phyloP scores from a whole-genome alignment of 2,329 filamentous ascomycete genomes.

The Aspergillus sp. region DNA sequence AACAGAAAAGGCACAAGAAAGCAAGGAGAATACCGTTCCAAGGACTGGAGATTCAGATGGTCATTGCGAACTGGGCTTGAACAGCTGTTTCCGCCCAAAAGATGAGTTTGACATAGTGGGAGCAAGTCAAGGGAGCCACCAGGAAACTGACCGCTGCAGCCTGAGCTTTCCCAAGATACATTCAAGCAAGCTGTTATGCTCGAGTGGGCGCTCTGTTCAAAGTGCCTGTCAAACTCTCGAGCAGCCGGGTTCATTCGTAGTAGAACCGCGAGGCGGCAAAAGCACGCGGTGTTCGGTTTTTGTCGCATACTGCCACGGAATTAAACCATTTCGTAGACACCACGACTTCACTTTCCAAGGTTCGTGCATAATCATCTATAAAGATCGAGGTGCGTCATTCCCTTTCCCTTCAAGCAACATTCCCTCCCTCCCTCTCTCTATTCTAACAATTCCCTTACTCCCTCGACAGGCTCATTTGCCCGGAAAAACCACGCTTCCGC shows the following conservation, averaged over 20 bases:
- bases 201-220: neutral
- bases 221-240: neutral
- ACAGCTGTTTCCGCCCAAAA: no score
- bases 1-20: slow-evolving; percentile 2
- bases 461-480: neutral
- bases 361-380: neutral
- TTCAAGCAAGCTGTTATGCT: neutral
- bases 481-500: slow-evolving; percentile 30
- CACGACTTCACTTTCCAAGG: no score
- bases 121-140: neutral
- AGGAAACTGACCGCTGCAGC: no score
- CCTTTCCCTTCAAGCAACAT: neutral
- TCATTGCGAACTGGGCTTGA: no score
- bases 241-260: neutral
- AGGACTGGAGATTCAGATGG: no score
- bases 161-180: neutral
- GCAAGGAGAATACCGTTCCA: neutral
- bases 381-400: neutral
- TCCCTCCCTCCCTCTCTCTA: slow-evolving; percentile 2
- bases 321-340: neutral
- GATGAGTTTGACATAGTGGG: no score
- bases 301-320: neutral
- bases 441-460: slow-evolving; percentile 4
- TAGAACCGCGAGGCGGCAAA: neutral
- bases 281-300: neutral